Evolutionary conservation across 345 rosid genomes (phyloP).

Genomic region (Hypericum perforatum): DNA sequence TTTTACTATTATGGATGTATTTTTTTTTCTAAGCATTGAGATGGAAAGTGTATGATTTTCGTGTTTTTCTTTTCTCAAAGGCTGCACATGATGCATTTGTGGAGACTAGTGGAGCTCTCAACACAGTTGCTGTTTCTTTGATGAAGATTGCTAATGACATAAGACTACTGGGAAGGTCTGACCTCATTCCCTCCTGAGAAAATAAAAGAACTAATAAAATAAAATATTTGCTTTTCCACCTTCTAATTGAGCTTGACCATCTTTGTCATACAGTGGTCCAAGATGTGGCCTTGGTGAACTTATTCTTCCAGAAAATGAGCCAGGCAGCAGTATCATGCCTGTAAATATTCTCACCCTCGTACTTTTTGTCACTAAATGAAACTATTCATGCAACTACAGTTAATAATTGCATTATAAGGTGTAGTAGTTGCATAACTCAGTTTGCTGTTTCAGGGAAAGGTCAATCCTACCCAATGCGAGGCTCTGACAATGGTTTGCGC

Average conservation of each 20-base stretch:
- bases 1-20: neutral
- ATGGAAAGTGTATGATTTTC: conserved; percentile 11
- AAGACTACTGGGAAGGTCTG: conserved; percentile 76
- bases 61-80: conserved; percentile 29
- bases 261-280: conserved; percentile 51
- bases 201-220: too few species aligned
- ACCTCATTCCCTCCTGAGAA: too few species aligned
- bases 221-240: too few species aligned
- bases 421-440: conserved; percentile 1
- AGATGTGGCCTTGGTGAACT: conserved; percentile 98
- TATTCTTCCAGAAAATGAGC: conserved; percentile 97
- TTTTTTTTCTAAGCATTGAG: neutral
- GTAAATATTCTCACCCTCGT: conserved; percentile 27
- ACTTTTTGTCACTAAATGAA: neutral
- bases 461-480: conserved; percentile 97
- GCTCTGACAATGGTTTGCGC: conserved; percentile 98
- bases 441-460: conserved; percentile 69
- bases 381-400: neutral
- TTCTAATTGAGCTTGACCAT: too few species aligned
- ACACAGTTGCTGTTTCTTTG: conserved; percentile 66
- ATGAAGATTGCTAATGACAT: conserved; percentile 96
- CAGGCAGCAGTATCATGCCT: conserved; percentile 99
- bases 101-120: conserved; percentile 88
- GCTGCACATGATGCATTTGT: conserved; percentile 99
- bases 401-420: neutral